Conservation (phyloP, 179 eudicot genomes). For the Actinidia chinensis region DNA sequence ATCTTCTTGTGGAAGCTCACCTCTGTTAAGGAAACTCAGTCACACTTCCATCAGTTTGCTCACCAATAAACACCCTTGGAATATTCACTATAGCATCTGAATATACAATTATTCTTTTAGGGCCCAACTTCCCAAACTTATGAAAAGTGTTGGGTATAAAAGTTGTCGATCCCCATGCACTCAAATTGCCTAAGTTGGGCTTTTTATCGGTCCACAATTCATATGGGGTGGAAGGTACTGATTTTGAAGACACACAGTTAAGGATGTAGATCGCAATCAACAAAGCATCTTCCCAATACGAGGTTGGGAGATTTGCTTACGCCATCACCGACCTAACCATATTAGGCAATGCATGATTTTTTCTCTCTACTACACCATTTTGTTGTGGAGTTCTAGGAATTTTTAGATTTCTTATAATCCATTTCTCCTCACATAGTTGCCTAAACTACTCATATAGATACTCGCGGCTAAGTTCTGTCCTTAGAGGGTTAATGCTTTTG, state of each 20-base stretch:
- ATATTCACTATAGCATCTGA: no score
- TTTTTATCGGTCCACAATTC: not conserved
- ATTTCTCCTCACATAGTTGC: not conserved
- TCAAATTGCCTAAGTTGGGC: no score
- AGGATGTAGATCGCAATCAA: conserved; percentile 1
- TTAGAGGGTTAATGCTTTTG: not conserved
- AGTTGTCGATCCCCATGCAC: no score
- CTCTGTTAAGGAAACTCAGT: no score
- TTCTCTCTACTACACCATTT: not conserved
- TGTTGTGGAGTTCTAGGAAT: not conserved
- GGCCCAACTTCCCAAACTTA: no score
- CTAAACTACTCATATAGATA: not conserved
- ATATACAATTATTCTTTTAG: no score
- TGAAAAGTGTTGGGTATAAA: no score
- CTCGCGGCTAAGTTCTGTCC: not conserved
- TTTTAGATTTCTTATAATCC: not conserved
- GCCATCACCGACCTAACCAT: not conserved
- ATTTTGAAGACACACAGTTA: conserved; percentile 3
- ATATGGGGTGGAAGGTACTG: not conserved
- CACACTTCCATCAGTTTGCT: no score
- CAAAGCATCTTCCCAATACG: not conserved
- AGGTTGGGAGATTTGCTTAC: not conserved
- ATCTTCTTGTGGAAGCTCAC: not conserved
- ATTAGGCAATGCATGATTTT: not conserved
- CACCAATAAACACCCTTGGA: no score